A percentile compares a stretch with the other conserved stretches of the same genome.
Conservation (phyloP, 306 rosid species). For the Pterocarpus santalinus region DNA sequence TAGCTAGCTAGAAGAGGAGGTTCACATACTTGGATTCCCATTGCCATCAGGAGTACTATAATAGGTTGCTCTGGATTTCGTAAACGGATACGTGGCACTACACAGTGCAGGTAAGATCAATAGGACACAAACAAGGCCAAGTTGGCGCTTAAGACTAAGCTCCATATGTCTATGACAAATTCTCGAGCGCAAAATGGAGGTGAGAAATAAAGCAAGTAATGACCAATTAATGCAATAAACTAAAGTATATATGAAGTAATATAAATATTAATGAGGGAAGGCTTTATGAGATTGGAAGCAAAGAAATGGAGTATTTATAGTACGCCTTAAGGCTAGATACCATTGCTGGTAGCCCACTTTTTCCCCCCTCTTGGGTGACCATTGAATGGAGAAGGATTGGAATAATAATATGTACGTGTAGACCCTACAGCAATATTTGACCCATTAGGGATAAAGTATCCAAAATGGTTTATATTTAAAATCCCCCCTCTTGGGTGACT, state of each 20-base stretch:
- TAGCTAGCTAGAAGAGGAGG: neutral
- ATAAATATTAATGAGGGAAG: neutral
- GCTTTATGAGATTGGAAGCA: neutral
- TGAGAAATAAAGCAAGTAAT: neutral
- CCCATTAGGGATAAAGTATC: neutral
- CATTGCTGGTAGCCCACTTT: neutral
- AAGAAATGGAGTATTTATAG: constrained; percentile 55
- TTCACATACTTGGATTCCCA: constrained; percentile 65
- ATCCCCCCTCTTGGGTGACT: too few relatives aligned
- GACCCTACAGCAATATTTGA: neutral
- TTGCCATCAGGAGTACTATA: constrained; percentile 84
- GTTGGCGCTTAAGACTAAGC: constrained; percentile 44
- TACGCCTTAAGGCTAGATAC: neutral
- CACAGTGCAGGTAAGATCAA: constrained; percentile 68
- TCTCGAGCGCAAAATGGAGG: neutral
- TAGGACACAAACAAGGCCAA: constrained; percentile 55
- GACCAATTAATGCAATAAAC: neutral
- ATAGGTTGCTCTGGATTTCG: constrained; percentile 76
- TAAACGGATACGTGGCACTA: constrained; percentile 51
- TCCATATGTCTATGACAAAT: constrained; percentile 51
- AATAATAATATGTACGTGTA: neutral
- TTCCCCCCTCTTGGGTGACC: neutral
- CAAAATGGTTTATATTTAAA: too few relatives aligned
- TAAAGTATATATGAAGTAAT: neutral
- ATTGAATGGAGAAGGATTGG: neutral